These are phyloP conservation scores for Rhexocercosporidium sp. DNA, from an alignment of 2,329 filamentous ascomycete genomes.

Conservation along the genomic window DNA sequence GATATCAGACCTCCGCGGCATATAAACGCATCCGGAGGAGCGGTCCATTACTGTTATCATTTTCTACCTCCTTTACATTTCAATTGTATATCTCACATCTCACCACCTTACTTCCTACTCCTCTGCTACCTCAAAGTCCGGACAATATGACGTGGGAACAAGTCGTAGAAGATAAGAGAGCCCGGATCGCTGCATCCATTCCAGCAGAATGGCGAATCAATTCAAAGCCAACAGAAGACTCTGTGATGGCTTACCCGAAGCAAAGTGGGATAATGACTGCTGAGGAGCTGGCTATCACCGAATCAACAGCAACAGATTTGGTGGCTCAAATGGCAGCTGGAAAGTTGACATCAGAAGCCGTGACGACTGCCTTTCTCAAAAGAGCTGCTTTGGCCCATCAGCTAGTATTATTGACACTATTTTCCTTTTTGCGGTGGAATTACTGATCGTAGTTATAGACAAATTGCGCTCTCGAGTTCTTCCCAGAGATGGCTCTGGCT, in stretches of 20 bases:
- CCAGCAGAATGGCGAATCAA: conserved; percentile 36
- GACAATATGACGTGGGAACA: conserved; percentile 32
- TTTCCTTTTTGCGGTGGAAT: not conserved
- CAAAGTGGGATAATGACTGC: conserved; percentile 35
- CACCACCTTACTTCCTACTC: not conserved
- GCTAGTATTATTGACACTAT: conserved; percentile 4
- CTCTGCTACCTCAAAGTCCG: not conserved
- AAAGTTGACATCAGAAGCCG: conserved; percentile 8
- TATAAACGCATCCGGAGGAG: not conserved
- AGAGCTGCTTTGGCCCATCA: conserved; percentile 21
- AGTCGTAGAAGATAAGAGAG: conserved; percentile 31
- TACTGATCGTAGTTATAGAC: not conserved
- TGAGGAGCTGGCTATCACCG: conserved; percentile 38
- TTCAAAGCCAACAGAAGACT: conserved; percentile 21
- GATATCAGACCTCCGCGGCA: not conserved
- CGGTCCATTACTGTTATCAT: not conserved
- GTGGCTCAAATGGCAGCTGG: conserved; percentile 23
- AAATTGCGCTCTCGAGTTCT: conserved; percentile 16
- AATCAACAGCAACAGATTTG: conserved; percentile 35
- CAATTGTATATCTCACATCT: not conserved
- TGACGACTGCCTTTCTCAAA: conserved; percentile 20
- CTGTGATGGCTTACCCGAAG: conserved; percentile 34
- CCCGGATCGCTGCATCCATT: conserved; percentile 30
- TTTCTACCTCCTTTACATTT: not conserved
- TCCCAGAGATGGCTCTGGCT: conserved; percentile 15